Evolutionary conservation across 768 basidiomycete species (phyloP).

Genomic region (Suillus ampliporus): DNA sequence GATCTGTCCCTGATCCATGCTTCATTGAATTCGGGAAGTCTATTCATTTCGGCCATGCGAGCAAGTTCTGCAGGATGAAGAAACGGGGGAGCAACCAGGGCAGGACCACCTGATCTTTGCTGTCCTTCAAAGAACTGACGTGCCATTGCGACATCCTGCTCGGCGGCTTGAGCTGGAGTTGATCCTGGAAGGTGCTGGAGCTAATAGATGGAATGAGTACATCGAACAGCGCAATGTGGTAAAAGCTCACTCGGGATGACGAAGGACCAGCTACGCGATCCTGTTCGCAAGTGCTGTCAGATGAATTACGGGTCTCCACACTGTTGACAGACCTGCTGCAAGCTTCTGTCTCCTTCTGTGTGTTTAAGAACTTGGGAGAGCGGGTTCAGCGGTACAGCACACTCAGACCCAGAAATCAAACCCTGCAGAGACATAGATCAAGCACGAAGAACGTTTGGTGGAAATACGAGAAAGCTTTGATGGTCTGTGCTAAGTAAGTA

Average conservation of each 20-base stretch:
- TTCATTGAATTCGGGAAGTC: slow-evolving; percentile 48
- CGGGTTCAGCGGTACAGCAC: slow-evolving; percentile 83
- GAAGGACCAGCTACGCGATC: slow-evolving; percentile 79
- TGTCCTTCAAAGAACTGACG: slow-evolving; percentile 77
- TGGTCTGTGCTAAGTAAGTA: neutral
- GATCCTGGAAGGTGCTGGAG: slow-evolving; percentile 77
- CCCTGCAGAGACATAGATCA: slow-evolving; percentile 74
- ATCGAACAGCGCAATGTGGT: slow-evolving; percentile 1
- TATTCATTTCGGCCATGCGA: slow-evolving; percentile 26
- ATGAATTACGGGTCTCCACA: neutral
- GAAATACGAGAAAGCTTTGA: neutral
- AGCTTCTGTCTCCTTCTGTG: slow-evolving; percentile 84
- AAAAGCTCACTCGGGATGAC: slow-evolving; percentile 60
- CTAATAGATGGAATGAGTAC: slow-evolving; percentile 40
- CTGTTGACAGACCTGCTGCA: slow-evolving; percentile 71
- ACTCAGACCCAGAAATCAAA: slow-evolving; percentile 89
- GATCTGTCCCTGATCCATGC: slow-evolving; percentile 61
- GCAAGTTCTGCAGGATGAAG: slow-evolving; percentile 38
- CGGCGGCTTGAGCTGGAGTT: slow-evolving; percentile 52
- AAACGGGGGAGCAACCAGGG: slow-evolving; percentile 41
- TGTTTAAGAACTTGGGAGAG: slow-evolving; percentile 90
- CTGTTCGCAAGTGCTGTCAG: slow-evolving; percentile 41
- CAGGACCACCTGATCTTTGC: slow-evolving; percentile 37
- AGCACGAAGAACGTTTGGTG: neutral
- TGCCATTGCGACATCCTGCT: slow-evolving; percentile 75